Base-by-base conservation (phyloP, 345 rosid species). In the Moricandia moricandioides region DNA sequence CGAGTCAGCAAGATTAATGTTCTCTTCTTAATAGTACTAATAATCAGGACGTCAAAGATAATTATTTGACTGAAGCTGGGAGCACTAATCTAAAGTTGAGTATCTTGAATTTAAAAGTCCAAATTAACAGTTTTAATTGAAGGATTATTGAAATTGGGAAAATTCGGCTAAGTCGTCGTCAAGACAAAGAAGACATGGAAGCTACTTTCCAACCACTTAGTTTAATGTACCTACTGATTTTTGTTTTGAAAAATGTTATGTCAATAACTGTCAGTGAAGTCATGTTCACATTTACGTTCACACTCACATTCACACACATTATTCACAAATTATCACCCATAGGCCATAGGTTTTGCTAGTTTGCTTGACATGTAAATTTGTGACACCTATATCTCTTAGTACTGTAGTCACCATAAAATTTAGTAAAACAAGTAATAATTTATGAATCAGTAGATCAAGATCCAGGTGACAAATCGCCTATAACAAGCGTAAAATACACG, bases 121-220 rank as follows among this genome's bases (percentile, higher is more conserved):
- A 21, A 13, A 18, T n/a, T n/a, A 21, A 14, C 55, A 49, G 55
- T 49, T 49, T 16, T 16, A 49, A 6, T 16, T 49, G 2, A 47
- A 49, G 55, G 55, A 37, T 51, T 37, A 68, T 62, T 51, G 33
- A 61, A 54, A 29, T 16, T 69, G 39, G 34, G 4, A 18, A 52
- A 61, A 13, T 68, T 58, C n/a, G 68, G 16, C 47, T 21, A 49
- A 49, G 55, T 16, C 64, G 12, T 76, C 64, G 57, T 62, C 17
- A 39, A 21, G 62, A 61, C 17, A 35, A 52, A 37, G 1, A 69
- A 51, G 74, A 61, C 74, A 75, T 62, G 74, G 33, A 52, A 69
- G 33, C 65, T 69, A 62, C 74, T 63, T 62, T 62, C 64, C 79
- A 69, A 69, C 79, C 6, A 76, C 74, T 69, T 68, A n/a, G 14